Evolutionary conservation across 352 stramenopile genomes (phyloP).

Genomic region (Aphanomyces invadans): DNA sequence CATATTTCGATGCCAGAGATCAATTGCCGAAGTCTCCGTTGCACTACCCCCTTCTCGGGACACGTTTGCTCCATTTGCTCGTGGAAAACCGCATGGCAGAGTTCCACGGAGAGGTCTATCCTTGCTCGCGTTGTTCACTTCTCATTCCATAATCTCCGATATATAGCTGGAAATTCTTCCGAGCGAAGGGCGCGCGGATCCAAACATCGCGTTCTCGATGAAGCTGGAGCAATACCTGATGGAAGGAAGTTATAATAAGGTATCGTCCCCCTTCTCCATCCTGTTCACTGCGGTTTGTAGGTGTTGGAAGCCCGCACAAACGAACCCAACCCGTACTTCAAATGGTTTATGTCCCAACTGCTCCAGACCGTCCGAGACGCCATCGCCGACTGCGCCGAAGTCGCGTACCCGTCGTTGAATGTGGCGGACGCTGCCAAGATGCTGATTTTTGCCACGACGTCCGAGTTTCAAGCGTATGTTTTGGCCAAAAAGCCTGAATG

Average conservation of each 20-base stretch:
- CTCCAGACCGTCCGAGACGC: slow-evolving; percentile 92
- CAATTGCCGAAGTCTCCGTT: slow-evolving; percentile 56
- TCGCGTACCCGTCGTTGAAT: slow-evolving; percentile 87
- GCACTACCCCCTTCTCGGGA: slow-evolving; percentile 82
- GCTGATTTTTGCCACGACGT: slow-evolving; percentile 86
- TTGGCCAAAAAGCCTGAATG: slow-evolving; percentile 86
- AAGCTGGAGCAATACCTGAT: slow-evolving; percentile 90
- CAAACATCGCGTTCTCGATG: slow-evolving; percentile 84
- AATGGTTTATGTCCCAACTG: slow-evolving; percentile 91
- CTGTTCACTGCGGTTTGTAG: slow-evolving; percentile 23
- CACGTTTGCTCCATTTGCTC: slow-evolving; percentile 83
- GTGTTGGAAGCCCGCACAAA: slow-evolving; percentile 81
- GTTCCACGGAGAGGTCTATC: slow-evolving; percentile 85
- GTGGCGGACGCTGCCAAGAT: slow-evolving; percentile 84
- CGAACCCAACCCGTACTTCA: slow-evolving; percentile 88
- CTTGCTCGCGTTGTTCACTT: background rate
- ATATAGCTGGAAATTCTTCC: slow-evolving; percentile 75
- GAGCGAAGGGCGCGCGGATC: slow-evolving; percentile 66
- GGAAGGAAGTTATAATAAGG: slow-evolving; percentile 91
- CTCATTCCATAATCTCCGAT: background rate
- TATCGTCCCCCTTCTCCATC: slow-evolving; percentile 20
- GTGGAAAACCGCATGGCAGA: slow-evolving; percentile 90
- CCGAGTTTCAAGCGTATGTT: slow-evolving; percentile 83
- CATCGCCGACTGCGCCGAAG: slow-evolving; percentile 93
- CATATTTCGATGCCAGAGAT: slow-evolving; percentile 29